Conservation (phyloP, 2,329 filamentous ascomycete species). For the Fusarium pininemorale region DNA sequence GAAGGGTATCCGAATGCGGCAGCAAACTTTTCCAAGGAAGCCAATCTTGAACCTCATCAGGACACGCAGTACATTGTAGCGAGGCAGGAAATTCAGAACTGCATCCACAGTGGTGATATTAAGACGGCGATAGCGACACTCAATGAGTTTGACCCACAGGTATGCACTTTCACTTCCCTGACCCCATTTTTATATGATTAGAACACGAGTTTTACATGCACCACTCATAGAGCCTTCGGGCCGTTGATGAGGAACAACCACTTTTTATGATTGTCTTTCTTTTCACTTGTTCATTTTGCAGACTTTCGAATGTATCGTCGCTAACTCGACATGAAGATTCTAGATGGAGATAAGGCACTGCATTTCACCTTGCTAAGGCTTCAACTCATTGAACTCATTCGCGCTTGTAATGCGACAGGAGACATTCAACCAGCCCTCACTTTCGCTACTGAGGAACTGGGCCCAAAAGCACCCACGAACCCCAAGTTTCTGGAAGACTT, state of each 20-base stretch:
- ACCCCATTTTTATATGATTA: constrained; percentile 81
- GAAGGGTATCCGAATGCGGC: constrained; percentile 95
- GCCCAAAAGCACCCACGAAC: constrained; percentile 84
- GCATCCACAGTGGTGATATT: constrained; percentile 87
- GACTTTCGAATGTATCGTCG: neutral
- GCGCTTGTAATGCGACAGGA: constrained; percentile 73
- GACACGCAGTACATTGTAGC: constrained; percentile 78
- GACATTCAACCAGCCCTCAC: constrained; percentile 83
- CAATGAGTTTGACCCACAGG: constrained; percentile 91
- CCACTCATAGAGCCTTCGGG: constrained; percentile 95
- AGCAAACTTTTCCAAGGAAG: constrained; percentile 91
- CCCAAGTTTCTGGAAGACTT: constrained; percentile 84
- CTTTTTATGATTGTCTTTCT: constrained; percentile 53
- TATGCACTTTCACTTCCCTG: constrained; percentile 59
- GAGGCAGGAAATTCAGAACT: constrained; percentile 83
- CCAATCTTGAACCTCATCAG: constrained; percentile 80
- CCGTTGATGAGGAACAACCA: constrained; percentile 90
- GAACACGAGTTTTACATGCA: constrained; percentile 93
- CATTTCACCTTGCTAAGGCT: constrained; percentile 91
- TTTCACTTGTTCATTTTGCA: neutral
- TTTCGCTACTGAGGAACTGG: constrained; percentile 88
- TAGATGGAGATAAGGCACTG: constrained; percentile 82
- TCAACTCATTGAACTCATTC: constrained; percentile 93
- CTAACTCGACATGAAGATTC: constrained; percentile 68
- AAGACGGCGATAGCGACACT: constrained; percentile 85